Percentiles rank a stretch among this genome's conserved stretches.
These are phyloP conservation scores for Neurospora intermedia DNA, from an alignment of 495 filamentous ascomycete species.

Conservation along the genomic window DNA sequence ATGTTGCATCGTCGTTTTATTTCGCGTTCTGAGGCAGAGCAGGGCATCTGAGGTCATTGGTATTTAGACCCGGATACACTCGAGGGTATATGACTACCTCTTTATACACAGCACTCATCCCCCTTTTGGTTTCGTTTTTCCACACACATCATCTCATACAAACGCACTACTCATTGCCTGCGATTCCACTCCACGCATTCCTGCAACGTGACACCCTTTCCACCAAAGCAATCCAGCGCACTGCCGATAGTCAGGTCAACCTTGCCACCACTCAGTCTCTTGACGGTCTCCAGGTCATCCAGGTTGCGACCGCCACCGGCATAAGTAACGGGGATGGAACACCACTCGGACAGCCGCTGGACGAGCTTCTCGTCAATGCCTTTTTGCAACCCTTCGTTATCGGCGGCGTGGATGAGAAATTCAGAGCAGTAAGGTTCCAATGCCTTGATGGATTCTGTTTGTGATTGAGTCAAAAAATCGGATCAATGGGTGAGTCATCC, in stretches of 20 bases:
- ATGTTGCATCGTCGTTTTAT: too few relatives aligned
- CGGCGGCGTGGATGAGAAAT: conserved; percentile 97
- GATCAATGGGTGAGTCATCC: neutral
- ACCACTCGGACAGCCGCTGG: conserved; percentile 66
- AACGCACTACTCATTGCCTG: conserved; percentile 12
- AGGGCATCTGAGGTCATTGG: too few relatives aligned
- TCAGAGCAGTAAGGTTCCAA: conserved; percentile 89
- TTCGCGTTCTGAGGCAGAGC: too few relatives aligned
- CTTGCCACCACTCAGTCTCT: conserved; percentile 61
- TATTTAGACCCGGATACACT: neutral
- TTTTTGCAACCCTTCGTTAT: conserved; percentile 84
- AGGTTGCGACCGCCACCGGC: conserved; percentile 81
- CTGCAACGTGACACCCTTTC: conserved; percentile 69
- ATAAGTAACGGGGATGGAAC: conserved; percentile 86
- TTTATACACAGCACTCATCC: neutral
- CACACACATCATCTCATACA: neutral
- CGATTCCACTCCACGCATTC: conserved; percentile 86
- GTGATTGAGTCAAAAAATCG: neutral
- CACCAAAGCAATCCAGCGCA: conserved; percentile 92
- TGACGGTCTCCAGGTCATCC: conserved; percentile 69
- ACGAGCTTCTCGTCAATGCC: conserved; percentile 87
- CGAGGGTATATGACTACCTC: neutral
- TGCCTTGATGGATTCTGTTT: conserved; percentile 59
- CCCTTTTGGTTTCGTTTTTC: neutral
- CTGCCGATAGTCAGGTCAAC: conserved; percentile 95